These are phyloP conservation scores for Daldinia caldariorum DNA, from an alignment of 495 filamentous ascomycete species.

Conservation along the genomic window DNA sequence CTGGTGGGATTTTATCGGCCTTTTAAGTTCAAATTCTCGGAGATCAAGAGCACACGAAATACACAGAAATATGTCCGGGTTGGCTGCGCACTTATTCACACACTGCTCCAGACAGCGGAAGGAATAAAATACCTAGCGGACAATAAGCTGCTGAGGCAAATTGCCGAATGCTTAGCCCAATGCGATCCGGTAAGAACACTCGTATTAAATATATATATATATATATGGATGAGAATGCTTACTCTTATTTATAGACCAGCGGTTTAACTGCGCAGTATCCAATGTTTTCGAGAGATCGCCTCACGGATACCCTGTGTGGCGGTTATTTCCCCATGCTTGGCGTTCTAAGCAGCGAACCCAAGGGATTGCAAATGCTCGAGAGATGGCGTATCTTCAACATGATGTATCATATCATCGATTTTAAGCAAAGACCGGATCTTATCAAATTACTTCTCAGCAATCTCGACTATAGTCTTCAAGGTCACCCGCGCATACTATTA, in stretches of 20 bases:
- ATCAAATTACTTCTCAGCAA: conserved; percentile 85
- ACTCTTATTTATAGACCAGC: conserved; percentile 67
- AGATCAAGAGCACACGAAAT: conserved; percentile 83
- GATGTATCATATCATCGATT: conserved; percentile 97
- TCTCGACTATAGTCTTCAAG: conserved; percentile 87
- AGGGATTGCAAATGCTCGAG: conserved; percentile 89
- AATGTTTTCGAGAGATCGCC: conserved; percentile 84
- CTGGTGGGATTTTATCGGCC: conserved; percentile 94
- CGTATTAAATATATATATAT: conserved; percentile 4
- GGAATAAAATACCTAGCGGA: conserved; percentile 86
- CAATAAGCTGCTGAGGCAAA: conserved; percentile 90
- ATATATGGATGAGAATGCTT: conserved; percentile 21
- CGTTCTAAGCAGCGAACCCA: conserved; percentile 79
- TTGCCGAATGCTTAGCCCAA: conserved; percentile 95
- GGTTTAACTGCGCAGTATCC: conserved; percentile 88
- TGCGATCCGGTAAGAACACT: conserved; percentile 70
- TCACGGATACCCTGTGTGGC: conserved; percentile 82
- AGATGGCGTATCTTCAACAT: conserved; percentile 98
- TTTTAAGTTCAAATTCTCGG: conserved; percentile 94
- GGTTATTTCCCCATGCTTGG: conserved; percentile 96
- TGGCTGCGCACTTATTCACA: conserved; percentile 86
- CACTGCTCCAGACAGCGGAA: conserved; percentile 82
- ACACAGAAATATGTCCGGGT: conserved; percentile 94
- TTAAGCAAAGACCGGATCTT: conserved; percentile 87
- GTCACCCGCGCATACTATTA: conserved; percentile 89